A percentile compares a stretch with the other conserved stretches of the same genome.
Evolutionary conservation across 2,329 filamentous ascomycete genomes (phyloP).

Genomic region (Aspergillus texensis): DNA sequence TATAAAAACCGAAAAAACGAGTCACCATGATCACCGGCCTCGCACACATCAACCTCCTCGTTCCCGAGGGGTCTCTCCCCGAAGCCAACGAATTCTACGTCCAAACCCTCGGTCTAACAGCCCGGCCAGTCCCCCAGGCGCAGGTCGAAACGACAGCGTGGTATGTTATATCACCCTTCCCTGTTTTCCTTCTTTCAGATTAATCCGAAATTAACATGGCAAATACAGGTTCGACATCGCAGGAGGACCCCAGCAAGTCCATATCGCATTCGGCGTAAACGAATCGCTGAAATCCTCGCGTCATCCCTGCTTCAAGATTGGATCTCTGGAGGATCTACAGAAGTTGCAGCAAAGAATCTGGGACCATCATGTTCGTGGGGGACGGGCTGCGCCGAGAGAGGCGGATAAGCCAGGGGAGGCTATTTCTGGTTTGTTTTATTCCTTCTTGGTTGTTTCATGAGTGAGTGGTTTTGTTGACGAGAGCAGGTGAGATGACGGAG

Average conservation of each 20-base stretch:
- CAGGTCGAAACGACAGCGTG: slow-evolving; percentile 58
- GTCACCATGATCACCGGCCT: slow-evolving; percentile 55
- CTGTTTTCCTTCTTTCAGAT: not conserved
- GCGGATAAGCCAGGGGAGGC: slow-evolving; percentile 59
- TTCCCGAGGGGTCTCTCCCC: slow-evolving; percentile 56
- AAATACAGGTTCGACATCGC: slow-evolving; percentile 57
- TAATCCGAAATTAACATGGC: slow-evolving; percentile 16
- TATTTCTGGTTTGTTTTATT: slow-evolving; percentile 40
- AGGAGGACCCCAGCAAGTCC: slow-evolving; percentile 57
- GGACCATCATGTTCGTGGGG: slow-evolving; percentile 54
- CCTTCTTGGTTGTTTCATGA: not conserved
- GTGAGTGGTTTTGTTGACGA: slow-evolving; percentile 17
- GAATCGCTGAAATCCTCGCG: slow-evolving; percentile 44
- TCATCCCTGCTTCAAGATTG: slow-evolving; percentile 63
- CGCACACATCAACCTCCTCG: slow-evolving; percentile 62
- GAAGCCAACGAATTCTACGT: slow-evolving; percentile 59
- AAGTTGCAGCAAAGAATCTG: slow-evolving; percentile 54
- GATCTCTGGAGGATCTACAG: slow-evolving; percentile 51
- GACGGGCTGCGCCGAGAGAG: slow-evolving; percentile 53
- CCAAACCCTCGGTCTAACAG: slow-evolving; percentile 57
- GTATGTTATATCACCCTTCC: slow-evolving; percentile 34
- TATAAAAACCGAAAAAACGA: not conserved
- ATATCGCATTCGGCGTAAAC: slow-evolving; percentile 53
- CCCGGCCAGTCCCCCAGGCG: slow-evolving; percentile 55
- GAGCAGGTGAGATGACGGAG: slow-evolving; percentile 54